Evolutionary conservation across 208 protist genomes (phyloP).

Genomic region (Sergeia podlipaevii): DNA sequence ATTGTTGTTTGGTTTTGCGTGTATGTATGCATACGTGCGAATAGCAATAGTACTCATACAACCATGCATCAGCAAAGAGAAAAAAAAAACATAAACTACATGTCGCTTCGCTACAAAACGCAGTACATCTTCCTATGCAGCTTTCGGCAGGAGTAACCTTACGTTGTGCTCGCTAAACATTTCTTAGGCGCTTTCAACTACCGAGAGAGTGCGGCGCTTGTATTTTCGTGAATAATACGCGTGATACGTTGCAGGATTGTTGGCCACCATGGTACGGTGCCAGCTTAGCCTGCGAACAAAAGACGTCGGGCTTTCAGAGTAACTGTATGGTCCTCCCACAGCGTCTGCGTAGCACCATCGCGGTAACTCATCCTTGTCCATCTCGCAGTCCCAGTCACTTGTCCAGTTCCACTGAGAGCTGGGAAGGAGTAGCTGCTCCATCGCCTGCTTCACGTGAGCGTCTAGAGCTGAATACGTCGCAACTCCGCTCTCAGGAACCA

Average conservation of each 20-base stretch:
- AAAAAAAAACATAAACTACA: background rate
- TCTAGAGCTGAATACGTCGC: too few relatives aligned
- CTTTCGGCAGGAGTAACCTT: too few relatives aligned
- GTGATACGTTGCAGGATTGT: conserved; percentile 43
- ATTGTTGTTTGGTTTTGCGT: too few relatives aligned
- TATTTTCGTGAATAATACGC: conserved; percentile 19
- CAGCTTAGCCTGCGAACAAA: conserved; percentile 38
- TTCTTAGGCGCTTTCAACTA: too few relatives aligned
- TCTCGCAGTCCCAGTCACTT: conserved; percentile 44
- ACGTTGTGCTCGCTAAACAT: too few relatives aligned
- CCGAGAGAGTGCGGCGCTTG: too few relatives aligned
- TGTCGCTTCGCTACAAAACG: too few relatives aligned
- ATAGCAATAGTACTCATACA: background rate
- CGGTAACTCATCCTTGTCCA: conserved; percentile 32
- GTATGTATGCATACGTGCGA: too few relatives aligned
- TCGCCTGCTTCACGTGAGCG: too few relatives aligned
- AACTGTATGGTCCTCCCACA: conserved; percentile 16
- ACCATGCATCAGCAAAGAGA: background rate
- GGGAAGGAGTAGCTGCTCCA: conserved; percentile 38
- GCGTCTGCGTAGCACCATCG: conserved; percentile 48
- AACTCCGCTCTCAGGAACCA: too few relatives aligned
- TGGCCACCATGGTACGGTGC: conserved; percentile 53
- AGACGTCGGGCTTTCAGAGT: conserved; percentile 12
- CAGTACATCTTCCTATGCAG: too few relatives aligned
- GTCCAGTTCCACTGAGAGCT: conserved; percentile 44